Conservation (phyloP, 495 filamentous ascomycete genomes). For the Penicillium verhagenii region DNA sequence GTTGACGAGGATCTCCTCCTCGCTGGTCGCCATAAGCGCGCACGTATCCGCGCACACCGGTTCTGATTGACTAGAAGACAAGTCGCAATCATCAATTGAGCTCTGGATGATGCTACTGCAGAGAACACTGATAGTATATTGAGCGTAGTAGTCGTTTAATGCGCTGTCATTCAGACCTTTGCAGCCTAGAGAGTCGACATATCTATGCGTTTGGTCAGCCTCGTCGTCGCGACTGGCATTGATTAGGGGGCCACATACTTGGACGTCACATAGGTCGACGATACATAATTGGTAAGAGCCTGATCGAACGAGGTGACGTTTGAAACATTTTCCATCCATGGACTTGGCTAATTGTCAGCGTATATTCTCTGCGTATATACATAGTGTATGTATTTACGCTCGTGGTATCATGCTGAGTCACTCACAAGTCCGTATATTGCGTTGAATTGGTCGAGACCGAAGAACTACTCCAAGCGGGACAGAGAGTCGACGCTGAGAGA, state of each 20-base stretch:
- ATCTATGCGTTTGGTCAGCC: constrained; percentile 29
- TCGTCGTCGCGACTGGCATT: background rate
- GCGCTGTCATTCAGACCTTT: constrained; percentile 72
- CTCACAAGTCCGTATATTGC: constrained; percentile 75
- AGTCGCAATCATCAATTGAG: constrained; percentile 68
- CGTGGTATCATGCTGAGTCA: constrained; percentile 14
- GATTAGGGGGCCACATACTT: constrained; percentile 55
- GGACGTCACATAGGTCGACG: constrained; percentile 65
- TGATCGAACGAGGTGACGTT: constrained; percentile 75
- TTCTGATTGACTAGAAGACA: constrained; percentile 59
- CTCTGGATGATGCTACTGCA: constrained; percentile 96
- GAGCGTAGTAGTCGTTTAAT: constrained; percentile 83
- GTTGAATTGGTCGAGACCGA: constrained; percentile 73
- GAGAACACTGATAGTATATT: constrained; percentile 87
- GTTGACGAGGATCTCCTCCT: constrained; percentile 79
- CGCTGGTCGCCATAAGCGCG: constrained; percentile 78
- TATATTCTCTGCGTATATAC: background rate
- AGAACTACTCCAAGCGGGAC: constrained; percentile 77
- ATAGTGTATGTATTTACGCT: too few relatives aligned
- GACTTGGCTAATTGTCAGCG: constrained; percentile 49
- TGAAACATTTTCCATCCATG: constrained; percentile 82
- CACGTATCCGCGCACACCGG: constrained; percentile 92
- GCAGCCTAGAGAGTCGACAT: constrained; percentile 70
- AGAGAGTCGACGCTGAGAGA: constrained; percentile 72
- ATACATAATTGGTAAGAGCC: constrained; percentile 69